Evolutionary conservation across 2,329 filamentous ascomycete genomes (phyloP), one percentile per base, ranked within the genome.

Genomic region (Aspergillus sp.): DNA sequence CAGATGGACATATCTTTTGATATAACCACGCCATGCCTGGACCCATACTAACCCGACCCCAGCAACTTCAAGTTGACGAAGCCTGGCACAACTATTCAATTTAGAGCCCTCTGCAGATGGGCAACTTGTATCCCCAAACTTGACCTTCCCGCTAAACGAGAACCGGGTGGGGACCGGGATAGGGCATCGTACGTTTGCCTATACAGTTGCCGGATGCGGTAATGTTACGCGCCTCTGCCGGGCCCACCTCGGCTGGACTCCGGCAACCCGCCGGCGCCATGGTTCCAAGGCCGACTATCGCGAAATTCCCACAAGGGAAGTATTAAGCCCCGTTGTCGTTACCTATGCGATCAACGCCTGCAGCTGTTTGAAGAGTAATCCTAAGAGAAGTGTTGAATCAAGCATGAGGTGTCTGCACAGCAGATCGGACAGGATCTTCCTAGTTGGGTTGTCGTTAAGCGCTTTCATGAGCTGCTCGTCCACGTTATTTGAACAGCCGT

Each of bases 361-460:
- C 7, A 27, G 19, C 21, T 30, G n/a, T 7, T 23, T 0, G 25
- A 39, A 27, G 21, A 13, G 32, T 51, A 25, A 11, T 8, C 39
- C 30, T 23, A n/a, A 10, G 30, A 39, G 25, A 19, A 8, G 25
- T 23, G 2, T 38, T 17, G 32, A 13, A 5, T 36, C 11, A 36
- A 44, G 7, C 3, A 27, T 19, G 17, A 13, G 15, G 6, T 21
- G 15, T 38, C 52, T 19, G 21, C n/a, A 44, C n/a, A 30, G 25
- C 25, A 21, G 7, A 10, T 44, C 38, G 23, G 10, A 30, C 38
- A 17, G 15, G 21, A 44, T 36, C 15, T 54, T 44, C 38, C 62
- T 67, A 64, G 58, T 66, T 63, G 32, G 58, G 64, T 62, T 57
- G 47, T 63, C n/a, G 32, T 53, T 66, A 64, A 61, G 64, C 60